phyloP scores from a whole-genome alignment of 139 green algal genomes.

The Closterium sp. region DNA sequence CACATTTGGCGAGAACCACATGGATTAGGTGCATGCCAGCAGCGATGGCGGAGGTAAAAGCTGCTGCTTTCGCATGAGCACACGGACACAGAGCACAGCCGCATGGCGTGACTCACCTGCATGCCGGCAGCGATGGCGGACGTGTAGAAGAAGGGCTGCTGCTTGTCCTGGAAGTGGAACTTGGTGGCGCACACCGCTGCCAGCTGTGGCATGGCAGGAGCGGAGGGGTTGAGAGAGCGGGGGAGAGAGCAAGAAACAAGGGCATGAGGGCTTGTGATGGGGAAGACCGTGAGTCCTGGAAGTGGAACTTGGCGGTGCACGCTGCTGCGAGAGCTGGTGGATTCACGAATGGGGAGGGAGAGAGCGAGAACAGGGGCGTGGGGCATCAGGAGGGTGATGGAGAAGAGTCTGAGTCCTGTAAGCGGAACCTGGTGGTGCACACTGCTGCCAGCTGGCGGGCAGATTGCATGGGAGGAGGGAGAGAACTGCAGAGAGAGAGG shows the following conservation, averaged over 20 bases:
- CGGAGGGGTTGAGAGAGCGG: not conserved
- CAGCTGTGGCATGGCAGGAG: slow-evolving; percentile 4
- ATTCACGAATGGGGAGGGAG: not conserved
- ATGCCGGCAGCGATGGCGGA: slow-evolving; percentile 67
- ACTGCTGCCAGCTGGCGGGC: too few species aligned
- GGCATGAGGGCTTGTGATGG: too few species aligned
- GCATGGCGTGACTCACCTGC: slow-evolving; percentile 56
- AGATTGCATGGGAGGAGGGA: too few species aligned
- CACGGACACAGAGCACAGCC: too few species aligned
- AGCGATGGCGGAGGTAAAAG: too few species aligned
- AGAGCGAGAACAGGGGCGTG: too few species aligned
- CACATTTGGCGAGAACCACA: too few species aligned
- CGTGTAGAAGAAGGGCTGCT: slow-evolving; percentile 62
- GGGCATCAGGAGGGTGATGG: too few species aligned
- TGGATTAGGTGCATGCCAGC: too few species aligned
- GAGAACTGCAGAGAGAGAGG: too few species aligned
- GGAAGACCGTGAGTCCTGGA: slow-evolving; percentile 65
- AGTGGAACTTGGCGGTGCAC: slow-evolving; percentile 72
- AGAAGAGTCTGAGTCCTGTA: slow-evolving; percentile 65
- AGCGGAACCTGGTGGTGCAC: slow-evolving; percentile 80
- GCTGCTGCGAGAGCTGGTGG: slow-evolving; percentile 21
- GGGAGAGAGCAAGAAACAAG: too few species aligned
- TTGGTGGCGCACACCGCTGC: slow-evolving; percentile 51
- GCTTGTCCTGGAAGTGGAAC: slow-evolving; percentile 83
- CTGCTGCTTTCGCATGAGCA: too few species aligned